phyloP scores from a whole-genome alignment of 495 filamentous ascomycete species.

The Parathielavia appendiculata region DNA sequence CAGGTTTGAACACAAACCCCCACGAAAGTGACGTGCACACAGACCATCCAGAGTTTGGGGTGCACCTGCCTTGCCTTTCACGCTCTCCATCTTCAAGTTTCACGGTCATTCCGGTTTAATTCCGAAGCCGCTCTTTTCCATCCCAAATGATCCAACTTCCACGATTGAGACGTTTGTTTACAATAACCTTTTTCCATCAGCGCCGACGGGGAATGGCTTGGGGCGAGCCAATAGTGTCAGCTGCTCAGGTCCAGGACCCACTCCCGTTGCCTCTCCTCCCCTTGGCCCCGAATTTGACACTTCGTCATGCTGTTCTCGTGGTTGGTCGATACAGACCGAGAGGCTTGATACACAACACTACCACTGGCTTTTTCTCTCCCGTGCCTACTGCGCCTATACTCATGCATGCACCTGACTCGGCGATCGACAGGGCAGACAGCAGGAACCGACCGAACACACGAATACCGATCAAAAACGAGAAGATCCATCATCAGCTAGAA shows the following conservation, averaged over 20 bases:
- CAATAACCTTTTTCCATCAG: no score
- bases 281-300: slow-evolving; percentile 4
- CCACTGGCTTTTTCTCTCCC: not conserved
- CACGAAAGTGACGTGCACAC: no score
- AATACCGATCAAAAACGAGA: not conserved
- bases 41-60: no score
- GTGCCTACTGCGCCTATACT: slow-evolving; percentile 8
- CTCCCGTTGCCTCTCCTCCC: not conserved
- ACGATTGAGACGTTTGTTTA: no score
- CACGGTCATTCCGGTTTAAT: no score
- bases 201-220: no score
- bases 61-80: no score
- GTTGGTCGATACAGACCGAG: slow-evolving; percentile 10
- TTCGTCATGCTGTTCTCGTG: slow-evolving; percentile 12
- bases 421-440: slow-evolving; percentile 8
- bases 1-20: no score
- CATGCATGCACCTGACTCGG: not conserved
- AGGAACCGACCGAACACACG: not conserved
- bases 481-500: not conserved
- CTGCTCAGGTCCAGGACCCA: not conserved
- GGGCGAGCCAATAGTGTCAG: not conserved
- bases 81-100: no score
- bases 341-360: not conserved
- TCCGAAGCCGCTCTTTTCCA: no score
- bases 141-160: no score